phyloP scores from a whole-genome alignment of 176 grass and related monocot genomes.

The Alloteropsis semialata region DNA sequence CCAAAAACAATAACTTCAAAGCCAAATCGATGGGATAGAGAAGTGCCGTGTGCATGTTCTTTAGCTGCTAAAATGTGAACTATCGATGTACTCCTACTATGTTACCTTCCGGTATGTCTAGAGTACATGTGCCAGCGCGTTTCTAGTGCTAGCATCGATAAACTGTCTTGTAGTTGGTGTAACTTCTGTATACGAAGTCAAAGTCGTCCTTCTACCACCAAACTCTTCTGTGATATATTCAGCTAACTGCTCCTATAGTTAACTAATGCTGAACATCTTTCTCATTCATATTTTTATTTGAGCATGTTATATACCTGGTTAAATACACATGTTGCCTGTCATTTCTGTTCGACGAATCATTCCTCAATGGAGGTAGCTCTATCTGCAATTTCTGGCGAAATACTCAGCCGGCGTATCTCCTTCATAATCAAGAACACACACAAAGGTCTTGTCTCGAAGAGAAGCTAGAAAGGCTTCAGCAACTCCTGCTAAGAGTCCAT shows the following conservation, averaged over 20 bases:
- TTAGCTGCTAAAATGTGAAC: too few species aligned
- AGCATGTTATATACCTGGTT: background rate
- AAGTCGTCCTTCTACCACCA: background rate
- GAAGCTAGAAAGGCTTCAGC: background rate
- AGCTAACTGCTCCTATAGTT: background rate
- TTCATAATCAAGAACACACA: background rate
- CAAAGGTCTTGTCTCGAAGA: background rate
- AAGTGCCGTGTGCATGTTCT: too few species aligned
- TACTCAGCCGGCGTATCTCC: slow-evolving; percentile 3
- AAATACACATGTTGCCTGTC: background rate
- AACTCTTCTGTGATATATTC: background rate
- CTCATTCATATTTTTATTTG: background rate
- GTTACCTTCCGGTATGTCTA: too few species aligned
- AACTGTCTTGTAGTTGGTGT: background rate
- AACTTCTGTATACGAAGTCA: background rate
- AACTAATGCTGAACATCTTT: background rate
- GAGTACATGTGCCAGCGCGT: too few species aligned
- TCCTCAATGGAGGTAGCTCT: background rate
- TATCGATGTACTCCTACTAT: too few species aligned
- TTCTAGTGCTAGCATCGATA: too few species aligned
- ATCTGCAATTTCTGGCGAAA: background rate
- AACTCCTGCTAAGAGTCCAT: slow-evolving; percentile 5
- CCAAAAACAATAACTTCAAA: too few species aligned
- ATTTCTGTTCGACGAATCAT: background rate
- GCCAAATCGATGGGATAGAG: too few species aligned